These are phyloP conservation scores for Fusarium sp. DNA, from an alignment of 2,329 filamentous ascomycete genomes.

Conservation along the genomic window DNA sequence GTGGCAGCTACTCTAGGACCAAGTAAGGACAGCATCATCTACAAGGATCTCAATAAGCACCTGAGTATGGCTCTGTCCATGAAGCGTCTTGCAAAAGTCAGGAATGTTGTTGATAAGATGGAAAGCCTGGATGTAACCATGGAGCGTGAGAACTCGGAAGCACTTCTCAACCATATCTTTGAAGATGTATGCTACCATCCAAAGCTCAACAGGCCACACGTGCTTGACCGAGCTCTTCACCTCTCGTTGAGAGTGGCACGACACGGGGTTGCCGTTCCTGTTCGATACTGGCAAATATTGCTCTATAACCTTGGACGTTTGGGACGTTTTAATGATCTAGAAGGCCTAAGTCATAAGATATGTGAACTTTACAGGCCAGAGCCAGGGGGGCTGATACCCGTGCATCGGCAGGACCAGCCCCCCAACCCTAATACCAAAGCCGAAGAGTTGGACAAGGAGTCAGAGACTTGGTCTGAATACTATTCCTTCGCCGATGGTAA, in stretches of 20 bases:
- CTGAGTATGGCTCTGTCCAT: conserved; percentile 20
- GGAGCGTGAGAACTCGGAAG: conserved; percentile 41
- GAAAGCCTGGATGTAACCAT: conserved; percentile 43
- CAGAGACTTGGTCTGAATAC: conserved; percentile 13
- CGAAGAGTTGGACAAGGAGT: not conserved
- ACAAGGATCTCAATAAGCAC: conserved; percentile 38
- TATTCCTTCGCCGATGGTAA: conserved; percentile 8
- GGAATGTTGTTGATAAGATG: conserved; percentile 46
- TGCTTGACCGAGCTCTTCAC: conserved; percentile 46
- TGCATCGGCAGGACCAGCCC: conserved; percentile 57
- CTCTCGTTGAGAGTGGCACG: conserved; percentile 42
- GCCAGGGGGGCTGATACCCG: conserved; percentile 49
- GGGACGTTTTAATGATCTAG: conserved; percentile 56
- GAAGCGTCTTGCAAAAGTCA: conserved; percentile 35
- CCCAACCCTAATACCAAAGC: not conserved
- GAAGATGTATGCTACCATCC: conserved; percentile 44
- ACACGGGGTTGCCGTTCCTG: conserved; percentile 49
- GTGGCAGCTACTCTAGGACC: not conserved
- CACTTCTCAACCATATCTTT: conserved; percentile 42
- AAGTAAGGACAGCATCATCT: conserved; percentile 28
- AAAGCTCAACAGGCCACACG: conserved; percentile 17
- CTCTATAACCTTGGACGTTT: conserved; percentile 55
- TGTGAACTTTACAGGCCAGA: conserved; percentile 50
- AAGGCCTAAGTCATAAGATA: conserved; percentile 55
- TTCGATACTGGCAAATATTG: conserved; percentile 54